A percentile compares a stretch with the other conserved stretches of the same genome.
Evolutionary conservation across 1,139 yeast species (phyloP).

Genomic region (Hansenula anomala): DNA sequence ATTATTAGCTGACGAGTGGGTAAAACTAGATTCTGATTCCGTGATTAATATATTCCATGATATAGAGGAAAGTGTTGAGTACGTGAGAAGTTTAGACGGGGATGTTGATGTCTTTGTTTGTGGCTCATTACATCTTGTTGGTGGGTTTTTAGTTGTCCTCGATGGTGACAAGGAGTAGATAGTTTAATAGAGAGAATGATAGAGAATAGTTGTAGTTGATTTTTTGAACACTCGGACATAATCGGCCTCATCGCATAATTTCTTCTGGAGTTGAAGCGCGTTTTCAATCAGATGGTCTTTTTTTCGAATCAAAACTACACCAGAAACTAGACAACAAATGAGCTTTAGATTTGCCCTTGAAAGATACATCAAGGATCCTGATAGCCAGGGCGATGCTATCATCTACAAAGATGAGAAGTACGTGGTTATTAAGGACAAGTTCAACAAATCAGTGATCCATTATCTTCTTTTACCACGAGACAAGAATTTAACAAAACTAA

Average conservation of each 20-base stretch:
- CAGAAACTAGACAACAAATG: conserved; percentile 10
- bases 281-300: no score
- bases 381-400: conserved; percentile 20
- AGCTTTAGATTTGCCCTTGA: conserved; percentile 26
- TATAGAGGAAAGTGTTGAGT: conserved; percentile 69
- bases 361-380: conserved; percentile 33
- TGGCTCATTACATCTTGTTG: conserved; percentile 91
- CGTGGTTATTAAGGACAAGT: conserved; percentile 55
- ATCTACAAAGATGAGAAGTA: conserved; percentile 47
- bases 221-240: no score
- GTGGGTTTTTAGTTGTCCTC: conserved; percentile 85
- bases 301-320: neutral
- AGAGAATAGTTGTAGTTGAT: neutral
- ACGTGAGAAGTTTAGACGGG: conserved; percentile 34
- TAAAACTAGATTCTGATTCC: conserved; percentile 39
- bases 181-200: neutral
- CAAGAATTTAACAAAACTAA: conserved; percentile 31
- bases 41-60: conserved; percentile 58
- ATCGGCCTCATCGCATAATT: neutral
- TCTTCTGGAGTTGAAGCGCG: no score
- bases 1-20: conserved; percentile 68
- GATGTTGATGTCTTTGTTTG: conserved; percentile 78
- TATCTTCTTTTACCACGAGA: conserved; percentile 57
- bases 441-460: conserved; percentile 63
- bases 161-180: conserved; percentile 32